A percentile compares a stretch with the other conserved stretches of the same genome.
These are phyloP conservation scores for Metarhizium anisopliae DNA, from an alignment of 2,329 filamentous ascomycete genomes.

Conservation along the genomic window DNA sequence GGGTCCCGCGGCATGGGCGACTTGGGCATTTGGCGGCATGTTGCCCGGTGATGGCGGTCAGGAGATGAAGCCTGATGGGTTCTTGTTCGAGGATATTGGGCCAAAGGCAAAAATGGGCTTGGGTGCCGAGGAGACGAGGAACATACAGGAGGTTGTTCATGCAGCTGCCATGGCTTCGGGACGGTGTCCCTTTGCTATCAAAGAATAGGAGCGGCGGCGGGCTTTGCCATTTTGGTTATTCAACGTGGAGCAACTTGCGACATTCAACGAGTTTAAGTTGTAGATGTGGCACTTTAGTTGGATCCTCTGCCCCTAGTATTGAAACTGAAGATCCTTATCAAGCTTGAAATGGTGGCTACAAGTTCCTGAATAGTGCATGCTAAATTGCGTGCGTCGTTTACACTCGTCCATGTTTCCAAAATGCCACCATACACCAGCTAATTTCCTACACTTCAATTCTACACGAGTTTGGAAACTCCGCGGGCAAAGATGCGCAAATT, in stretches of 20 bases:
- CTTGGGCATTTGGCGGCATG: conserved; percentile 32
- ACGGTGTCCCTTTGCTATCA: not conserved
- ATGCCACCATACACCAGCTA: not conserved
- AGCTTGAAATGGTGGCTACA: not conserved
- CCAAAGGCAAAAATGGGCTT: conserved; percentile 30
- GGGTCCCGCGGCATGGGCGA: conserved; percentile 45
- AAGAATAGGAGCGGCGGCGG: not conserved
- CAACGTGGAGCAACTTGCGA: not conserved
- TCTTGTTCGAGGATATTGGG: conserved; percentile 51
- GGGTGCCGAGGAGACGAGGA: conserved; percentile 30
- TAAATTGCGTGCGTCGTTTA: not conserved
- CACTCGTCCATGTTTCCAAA: not conserved
- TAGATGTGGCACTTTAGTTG: not conserved
- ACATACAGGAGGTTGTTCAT: conserved; percentile 1
- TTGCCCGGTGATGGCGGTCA: conserved; percentile 32
- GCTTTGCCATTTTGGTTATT: too few species aligned
- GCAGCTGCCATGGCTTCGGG: not conserved
- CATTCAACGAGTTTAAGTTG: not conserved
- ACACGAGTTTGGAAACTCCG: not conserved
- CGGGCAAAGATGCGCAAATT: not conserved
- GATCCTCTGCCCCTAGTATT: not conserved
- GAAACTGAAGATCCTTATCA: not conserved
- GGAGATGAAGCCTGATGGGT: conserved; percentile 38
- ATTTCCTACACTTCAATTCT: not conserved
- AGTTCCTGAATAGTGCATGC: not conserved